Evolutionary conservation across 768 basidiomycete genomes (phyloP).

Genomic region (Trichaptum fuscoviolaceum): DNA sequence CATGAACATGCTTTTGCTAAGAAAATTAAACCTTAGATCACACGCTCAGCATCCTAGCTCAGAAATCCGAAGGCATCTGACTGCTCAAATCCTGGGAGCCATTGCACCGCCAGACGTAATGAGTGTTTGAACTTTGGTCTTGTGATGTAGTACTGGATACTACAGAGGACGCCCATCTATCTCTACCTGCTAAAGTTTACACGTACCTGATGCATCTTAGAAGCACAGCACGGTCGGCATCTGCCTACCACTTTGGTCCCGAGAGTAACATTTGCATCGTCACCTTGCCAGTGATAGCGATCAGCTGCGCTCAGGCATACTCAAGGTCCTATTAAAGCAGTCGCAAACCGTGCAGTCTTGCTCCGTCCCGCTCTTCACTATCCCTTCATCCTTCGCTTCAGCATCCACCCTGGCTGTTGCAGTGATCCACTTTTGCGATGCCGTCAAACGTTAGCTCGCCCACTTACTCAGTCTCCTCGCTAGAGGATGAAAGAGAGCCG

Average conservation of each 20-base stretch:
- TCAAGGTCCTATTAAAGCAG: background rate
- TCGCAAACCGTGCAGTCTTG: background rate
- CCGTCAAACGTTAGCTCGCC: background rate
- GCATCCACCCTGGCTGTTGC: background rate
- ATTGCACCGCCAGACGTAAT: background rate
- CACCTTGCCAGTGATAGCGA: background rate
- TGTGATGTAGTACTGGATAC: background rate
- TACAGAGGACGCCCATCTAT: background rate
- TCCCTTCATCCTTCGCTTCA: conserved; percentile 1
- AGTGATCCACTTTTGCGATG: background rate
- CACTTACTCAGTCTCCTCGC: background rate
- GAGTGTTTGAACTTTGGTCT: background rate
- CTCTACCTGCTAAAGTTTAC: background rate
- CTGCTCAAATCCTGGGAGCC: background rate
- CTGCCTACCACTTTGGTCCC: background rate
- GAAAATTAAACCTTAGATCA: background rate
- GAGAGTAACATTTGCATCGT: background rate
- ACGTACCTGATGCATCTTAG: background rate
- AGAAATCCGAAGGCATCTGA: background rate
- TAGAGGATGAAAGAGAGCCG: background rate
- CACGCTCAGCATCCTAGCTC: background rate
- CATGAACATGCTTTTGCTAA: background rate
- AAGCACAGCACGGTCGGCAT: background rate
- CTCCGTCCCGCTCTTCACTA: background rate
- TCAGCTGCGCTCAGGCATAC: background rate